phyloP scores from a whole-genome alignment of 2,329 filamentous ascomycete genomes.

The Talaromyces sp. region DNA sequence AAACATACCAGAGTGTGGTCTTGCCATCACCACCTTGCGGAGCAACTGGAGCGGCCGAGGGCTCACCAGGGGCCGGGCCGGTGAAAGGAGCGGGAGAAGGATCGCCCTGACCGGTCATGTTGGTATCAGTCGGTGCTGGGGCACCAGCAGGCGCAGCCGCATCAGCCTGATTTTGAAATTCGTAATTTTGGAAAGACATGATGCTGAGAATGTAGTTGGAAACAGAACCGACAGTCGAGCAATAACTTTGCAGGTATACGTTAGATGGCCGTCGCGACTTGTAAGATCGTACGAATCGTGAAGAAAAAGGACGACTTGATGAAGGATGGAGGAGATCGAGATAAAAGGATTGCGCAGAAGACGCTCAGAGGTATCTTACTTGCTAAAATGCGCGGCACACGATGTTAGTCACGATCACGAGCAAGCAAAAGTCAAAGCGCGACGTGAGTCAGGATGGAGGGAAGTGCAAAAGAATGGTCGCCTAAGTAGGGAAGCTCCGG shows the following conservation, averaged over 20 bases:
- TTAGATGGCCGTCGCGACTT: constrained; percentile 20
- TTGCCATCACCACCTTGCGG: constrained; percentile 51
- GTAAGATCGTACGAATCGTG: constrained; percentile 35
- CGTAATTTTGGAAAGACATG: constrained; percentile 58
- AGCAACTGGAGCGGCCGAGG: constrained; percentile 36
- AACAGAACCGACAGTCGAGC: background rate
- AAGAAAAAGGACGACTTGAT: constrained; percentile 31
- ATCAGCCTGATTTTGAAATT: constrained; percentile 56
- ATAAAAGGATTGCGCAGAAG: constrained; percentile 19
- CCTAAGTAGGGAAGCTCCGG: background rate
- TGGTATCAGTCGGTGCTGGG: constrained; percentile 46
- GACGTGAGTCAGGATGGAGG: background rate
- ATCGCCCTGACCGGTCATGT: constrained; percentile 55
- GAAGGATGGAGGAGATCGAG: constrained; percentile 19
- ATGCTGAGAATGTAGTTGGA: constrained; percentile 2
- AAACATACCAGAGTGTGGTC: constrained; percentile 51
- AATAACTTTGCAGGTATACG: constrained; percentile 4
- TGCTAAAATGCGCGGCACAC: background rate
- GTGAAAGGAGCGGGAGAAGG: constrained; percentile 48
- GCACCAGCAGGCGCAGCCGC: constrained; percentile 44
- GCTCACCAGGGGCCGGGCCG: constrained; percentile 41
- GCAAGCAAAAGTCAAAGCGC: background rate
- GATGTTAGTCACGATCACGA: constrained; percentile 11
- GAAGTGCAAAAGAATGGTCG: background rate
- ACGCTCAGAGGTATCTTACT: constrained; percentile 8